Percentiles rank a stretch among this genome's conserved stretches.
phyloP scores from a whole-genome alignment of 768 basidiomycete species.

The Mycena leptocephala region DNA sequence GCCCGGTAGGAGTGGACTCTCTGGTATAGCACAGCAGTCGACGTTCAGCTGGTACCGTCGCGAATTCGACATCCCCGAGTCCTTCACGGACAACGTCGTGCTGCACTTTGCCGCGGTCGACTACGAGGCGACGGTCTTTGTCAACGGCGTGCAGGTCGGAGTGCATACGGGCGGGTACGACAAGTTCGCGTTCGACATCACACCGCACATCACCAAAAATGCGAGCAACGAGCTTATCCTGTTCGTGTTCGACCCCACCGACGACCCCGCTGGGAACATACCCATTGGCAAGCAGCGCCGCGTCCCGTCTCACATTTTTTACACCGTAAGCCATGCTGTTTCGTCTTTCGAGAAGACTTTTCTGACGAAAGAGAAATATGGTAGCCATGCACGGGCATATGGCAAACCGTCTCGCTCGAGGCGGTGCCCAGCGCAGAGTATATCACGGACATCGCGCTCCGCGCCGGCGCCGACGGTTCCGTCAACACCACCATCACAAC shows the following conservation, averaged over 20 bases:
- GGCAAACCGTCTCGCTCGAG: constrained; percentile 18
- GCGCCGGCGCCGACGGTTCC: background rate
- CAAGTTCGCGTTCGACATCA: constrained; percentile 17
- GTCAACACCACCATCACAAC: constrained; percentile 2
- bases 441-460: constrained; percentile 5
- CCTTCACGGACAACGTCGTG: constrained; percentile 2
- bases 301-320: constrained; percentile 6
- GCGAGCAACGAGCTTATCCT: constrained; percentile 6
- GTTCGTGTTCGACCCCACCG: constrained; percentile 7
- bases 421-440: constrained; percentile 10
- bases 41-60: constrained; percentile 15
- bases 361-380: background rate
- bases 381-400: constrained; percentile 7
- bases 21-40: constrained; percentile 13
- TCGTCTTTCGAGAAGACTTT: background rate
- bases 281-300: constrained; percentile 12
- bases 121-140: constrained; percentile 17
- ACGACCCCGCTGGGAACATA: background rate
- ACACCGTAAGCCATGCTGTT: background rate
- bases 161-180: constrained; percentile 4
- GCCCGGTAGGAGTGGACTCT: constrained; percentile 6
- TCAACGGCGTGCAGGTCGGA: constrained; percentile 5
- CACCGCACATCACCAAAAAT: background rate
- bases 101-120: constrained; percentile 17
- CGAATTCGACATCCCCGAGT: background rate